Conservation (phyloP, 1,284 basidiomycete species). For the Pterula multifida region DNA sequence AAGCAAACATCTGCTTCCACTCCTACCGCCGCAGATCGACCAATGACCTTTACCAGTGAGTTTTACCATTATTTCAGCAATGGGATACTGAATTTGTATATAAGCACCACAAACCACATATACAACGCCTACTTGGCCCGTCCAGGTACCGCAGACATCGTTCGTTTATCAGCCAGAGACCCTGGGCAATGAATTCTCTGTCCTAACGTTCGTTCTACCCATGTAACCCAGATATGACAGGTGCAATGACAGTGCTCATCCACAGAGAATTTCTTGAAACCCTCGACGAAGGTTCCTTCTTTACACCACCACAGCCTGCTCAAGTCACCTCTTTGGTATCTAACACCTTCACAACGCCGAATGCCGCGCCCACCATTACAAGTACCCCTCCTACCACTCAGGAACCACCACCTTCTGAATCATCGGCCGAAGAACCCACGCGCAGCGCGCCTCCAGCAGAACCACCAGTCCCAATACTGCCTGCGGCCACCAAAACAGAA, state of each 20-base stretch:
- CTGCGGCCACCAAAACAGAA: conserved; percentile 69
- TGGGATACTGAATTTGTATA: not conserved
- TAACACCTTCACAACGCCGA: conserved; percentile 22
- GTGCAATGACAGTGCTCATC: conserved; percentile 2
- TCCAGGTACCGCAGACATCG: conserved; percentile 33
- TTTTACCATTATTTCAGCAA: not conserved
- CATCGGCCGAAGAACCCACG: conserved; percentile 11
- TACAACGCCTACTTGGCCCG: not conserved
- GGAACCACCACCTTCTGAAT: conserved; percentile 11
- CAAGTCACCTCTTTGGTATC: conserved; percentile 38
- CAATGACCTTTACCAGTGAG: conserved; percentile 11
- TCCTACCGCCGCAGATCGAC: conserved; percentile 18
- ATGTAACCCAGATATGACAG: conserved; percentile 5
- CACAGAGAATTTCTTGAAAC: conserved; percentile 71
- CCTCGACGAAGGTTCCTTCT: conserved; percentile 63
- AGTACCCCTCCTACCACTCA: not conserved
- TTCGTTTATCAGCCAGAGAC: conserved; percentile 60
- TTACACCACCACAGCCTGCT: conserved; percentile 31
- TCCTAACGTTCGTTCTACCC: conserved; percentile 49
- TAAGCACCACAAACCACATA: not conserved
- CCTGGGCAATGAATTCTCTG: conserved; percentile 71
- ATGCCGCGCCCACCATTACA: conserved; percentile 7
- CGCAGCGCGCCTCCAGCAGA: conserved; percentile 13
- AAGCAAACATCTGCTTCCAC: conserved; percentile 23
- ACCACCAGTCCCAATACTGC: conserved; percentile 33